Conservation (phyloP, 805 yeast genomes). For the Ogataea zsoltii region DNA sequence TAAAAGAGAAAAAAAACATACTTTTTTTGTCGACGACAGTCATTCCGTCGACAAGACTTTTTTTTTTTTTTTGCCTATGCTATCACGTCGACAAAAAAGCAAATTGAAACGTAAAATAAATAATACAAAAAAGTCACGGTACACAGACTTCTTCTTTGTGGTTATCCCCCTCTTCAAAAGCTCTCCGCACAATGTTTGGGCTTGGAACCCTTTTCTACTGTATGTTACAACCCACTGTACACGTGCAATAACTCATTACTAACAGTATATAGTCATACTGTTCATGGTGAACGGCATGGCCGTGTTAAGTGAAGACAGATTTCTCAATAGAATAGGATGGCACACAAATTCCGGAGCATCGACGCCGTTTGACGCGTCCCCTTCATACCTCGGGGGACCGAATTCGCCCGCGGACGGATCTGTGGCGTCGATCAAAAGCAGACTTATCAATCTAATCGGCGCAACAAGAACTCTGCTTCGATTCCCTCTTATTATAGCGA, state of each 20-base stretch:
- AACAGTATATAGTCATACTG: conserved; percentile 41
- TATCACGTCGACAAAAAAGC: not conserved
- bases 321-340: conserved; percentile 49
- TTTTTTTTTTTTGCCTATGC: too few species aligned
- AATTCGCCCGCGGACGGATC: conserved; percentile 17
- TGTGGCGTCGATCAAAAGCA: conserved; percentile 39
- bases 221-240: conserved; percentile 19
- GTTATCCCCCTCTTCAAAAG: not conserved
- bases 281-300: conserved; percentile 58
- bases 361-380: conserved; percentile 12
- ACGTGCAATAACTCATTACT: not conserved
- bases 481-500: conserved; percentile 54
- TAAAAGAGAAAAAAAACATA: not conserved
- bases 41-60: too few species aligned
- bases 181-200: conserved; percentile 48
- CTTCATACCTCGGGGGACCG: conserved; percentile 21
- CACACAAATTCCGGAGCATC: conserved; percentile 33
- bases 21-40: not conserved
- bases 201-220: conserved; percentile 53
- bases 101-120: conserved; percentile 1
- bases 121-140: not conserved
- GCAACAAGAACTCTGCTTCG: conserved; percentile 61
- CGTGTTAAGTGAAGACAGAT: conserved; percentile 60
- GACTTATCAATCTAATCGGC: conserved; percentile 52
- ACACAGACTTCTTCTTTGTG: not conserved